phyloP scores from a whole-genome alignment of 345 rosid genomes.

The Hibiscus mutabilis region DNA sequence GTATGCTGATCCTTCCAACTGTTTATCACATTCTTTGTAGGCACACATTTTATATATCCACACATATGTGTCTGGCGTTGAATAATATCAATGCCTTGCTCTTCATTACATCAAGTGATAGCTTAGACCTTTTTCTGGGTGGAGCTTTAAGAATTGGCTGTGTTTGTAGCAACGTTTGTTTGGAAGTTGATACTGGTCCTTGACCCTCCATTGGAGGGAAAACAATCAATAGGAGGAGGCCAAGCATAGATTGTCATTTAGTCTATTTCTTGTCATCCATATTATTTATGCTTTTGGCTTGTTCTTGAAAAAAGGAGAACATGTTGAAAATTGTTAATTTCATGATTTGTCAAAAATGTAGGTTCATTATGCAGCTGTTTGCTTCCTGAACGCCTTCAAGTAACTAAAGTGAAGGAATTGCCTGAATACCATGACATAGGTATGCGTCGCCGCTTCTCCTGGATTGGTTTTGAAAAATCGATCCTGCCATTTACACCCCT shows the following conservation, averaged over 20 bases:
- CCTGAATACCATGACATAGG: conserved; percentile 45
- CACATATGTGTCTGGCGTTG: not conserved
- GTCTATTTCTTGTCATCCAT: not conserved
- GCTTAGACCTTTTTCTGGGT: not conserved
- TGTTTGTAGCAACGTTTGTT: not conserved
- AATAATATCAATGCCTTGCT: not conserved
- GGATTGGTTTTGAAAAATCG: not conserved
- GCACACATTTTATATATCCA: not conserved
- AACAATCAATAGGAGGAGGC: not conserved
- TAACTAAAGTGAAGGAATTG: conserved; percentile 50
- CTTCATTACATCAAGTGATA: not conserved
- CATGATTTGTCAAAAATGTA: conserved; percentile 19
- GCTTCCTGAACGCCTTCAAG: conserved; percentile 80
- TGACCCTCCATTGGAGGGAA: not conserved
- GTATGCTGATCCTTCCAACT: conserved; percentile 20
- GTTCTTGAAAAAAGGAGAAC: too few species aligned
- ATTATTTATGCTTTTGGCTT: not conserved
- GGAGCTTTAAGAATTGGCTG: not conserved
- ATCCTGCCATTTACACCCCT: not conserved
- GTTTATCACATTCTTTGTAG: not conserved
- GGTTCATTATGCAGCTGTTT: conserved; percentile 64
- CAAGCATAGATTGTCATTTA: not conserved
- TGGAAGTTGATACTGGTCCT: not conserved
- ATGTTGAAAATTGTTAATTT: conserved; percentile 6
- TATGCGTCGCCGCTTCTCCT: not conserved